Percentiles rank a stretch among this genome's conserved stretches.
phyloP scores from a whole-genome alignment of 148 eudicot genomes.

The Rhododendron kiyosumense region DNA sequence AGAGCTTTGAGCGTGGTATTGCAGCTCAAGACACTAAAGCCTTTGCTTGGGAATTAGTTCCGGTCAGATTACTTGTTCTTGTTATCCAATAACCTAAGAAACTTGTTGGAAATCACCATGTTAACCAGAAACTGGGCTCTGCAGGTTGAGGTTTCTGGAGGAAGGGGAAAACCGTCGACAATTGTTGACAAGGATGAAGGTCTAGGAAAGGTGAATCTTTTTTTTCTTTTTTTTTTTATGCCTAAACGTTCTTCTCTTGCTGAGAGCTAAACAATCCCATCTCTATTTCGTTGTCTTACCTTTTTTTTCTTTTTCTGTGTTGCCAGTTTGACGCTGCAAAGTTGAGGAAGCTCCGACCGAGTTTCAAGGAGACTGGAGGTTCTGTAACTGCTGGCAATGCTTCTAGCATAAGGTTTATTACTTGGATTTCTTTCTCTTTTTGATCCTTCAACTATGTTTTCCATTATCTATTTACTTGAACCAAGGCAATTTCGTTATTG shows the following conservation, averaged over 20 bases:
- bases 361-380: constrained; percentile 84
- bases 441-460: not conserved
- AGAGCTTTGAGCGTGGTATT: constrained; percentile 94
- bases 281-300: not conserved
- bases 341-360: constrained; percentile 89
- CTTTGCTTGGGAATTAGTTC: constrained; percentile 90
- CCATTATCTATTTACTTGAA: not conserved
- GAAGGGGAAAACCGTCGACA: constrained; percentile 85
- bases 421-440: not conserved
- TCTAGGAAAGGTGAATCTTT: constrained; percentile 63
- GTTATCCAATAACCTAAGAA: not conserved
- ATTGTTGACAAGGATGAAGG: constrained; percentile 92
- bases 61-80: constrained; percentile 45
- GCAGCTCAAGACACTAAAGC: constrained; percentile 83
- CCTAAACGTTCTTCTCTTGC: not conserved
- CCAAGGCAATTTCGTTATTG: not conserved
- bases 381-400: constrained; percentile 98
- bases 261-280: not conserved
- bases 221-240: not conserved
- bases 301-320: constrained; percentile 11
- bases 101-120: constrained; percentile 3
- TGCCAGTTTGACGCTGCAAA: constrained; percentile 89
- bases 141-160: constrained; percentile 96
- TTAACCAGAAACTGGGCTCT: constrained; percentile 11
- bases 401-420: constrained; percentile 78